Conservation (phyloP, 2,329 filamentous ascomycete species). For the Phialophora tarda region DNA sequence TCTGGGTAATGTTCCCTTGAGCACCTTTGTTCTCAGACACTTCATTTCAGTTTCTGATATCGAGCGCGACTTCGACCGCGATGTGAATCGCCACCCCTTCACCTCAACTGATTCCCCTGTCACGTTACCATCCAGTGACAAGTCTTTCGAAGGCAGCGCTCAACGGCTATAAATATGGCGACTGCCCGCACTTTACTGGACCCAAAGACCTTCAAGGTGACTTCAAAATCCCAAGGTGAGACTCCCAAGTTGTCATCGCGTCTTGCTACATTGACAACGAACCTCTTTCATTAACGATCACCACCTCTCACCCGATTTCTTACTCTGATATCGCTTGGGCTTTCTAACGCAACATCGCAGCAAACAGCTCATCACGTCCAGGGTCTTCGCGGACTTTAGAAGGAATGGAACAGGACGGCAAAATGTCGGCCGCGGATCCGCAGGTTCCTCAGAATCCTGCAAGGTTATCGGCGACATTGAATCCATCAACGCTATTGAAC, state of each 20-base stretch:
- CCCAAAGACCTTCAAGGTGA: conserved; percentile 50
- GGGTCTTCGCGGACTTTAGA: not conserved
- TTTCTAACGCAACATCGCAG: not conserved
- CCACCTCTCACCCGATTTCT: not conserved
- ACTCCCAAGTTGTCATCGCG: not conserved
- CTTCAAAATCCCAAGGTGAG: conserved; percentile 33
- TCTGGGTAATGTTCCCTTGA: not conserved
- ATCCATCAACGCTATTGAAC: conserved; percentile 8
- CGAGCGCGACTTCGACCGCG: not conserved
- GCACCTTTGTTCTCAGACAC: not conserved
- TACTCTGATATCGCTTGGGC: not conserved
- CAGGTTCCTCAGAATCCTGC: conserved; percentile 1
- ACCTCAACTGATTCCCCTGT: conserved; percentile 11
- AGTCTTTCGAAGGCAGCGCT: not conserved
- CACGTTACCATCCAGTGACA: conserved; percentile 10
- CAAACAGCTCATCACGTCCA: not conserved
- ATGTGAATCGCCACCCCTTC: conserved; percentile 30
- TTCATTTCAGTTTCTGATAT: not conserved
- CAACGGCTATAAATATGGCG: conserved; percentile 42
- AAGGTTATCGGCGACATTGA: conserved; percentile 1
- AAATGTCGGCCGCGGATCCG: not conserved
- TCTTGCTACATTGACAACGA: not conserved
- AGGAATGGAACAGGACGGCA: not conserved
- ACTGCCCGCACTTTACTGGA: conserved; percentile 52
- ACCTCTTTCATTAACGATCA: not conserved